These are phyloP conservation scores for Madurella fahalii DNA, from an alignment of 2,329 filamentous ascomycete genomes.

Conservation along the genomic window DNA sequence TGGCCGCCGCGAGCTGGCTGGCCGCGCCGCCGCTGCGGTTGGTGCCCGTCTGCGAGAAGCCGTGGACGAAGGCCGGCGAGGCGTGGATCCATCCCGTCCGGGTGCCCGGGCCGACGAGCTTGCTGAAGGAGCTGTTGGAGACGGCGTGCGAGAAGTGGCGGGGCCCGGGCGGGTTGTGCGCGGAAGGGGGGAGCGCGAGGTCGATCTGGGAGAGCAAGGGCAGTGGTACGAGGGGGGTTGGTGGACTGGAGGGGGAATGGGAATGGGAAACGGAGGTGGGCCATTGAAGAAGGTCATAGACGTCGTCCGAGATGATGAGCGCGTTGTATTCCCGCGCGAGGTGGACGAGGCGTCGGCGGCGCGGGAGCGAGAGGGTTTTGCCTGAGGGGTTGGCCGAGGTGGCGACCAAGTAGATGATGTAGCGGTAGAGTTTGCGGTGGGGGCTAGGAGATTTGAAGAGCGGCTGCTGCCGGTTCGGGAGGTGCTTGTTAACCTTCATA, in stretches of 20 bases:
- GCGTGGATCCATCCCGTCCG: slow-evolving; percentile 87
- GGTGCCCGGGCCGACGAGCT: slow-evolving; percentile 76
- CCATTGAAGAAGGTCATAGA: slow-evolving; percentile 93
- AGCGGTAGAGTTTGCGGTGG: slow-evolving; percentile 74
- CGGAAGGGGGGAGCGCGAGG: slow-evolving; percentile 54
- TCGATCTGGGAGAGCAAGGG: slow-evolving; percentile 80
- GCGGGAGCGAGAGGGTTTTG: slow-evolving; percentile 68
- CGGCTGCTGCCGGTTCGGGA: slow-evolving; percentile 24
- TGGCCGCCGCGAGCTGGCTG: slow-evolving; percentile 46
- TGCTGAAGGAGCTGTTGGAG: slow-evolving; percentile 87
- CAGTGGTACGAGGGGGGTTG: slow-evolving; percentile 43
- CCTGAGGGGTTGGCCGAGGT: slow-evolving; percentile 87
- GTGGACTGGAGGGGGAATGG: slow-evolving; percentile 28
- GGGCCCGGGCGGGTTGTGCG: slow-evolving; percentile 42
- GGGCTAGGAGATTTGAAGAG: slow-evolving; percentile 52
- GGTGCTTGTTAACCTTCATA: too few relatives aligned
- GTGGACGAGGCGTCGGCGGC: slow-evolving; percentile 65
- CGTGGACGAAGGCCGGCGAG: slow-evolving; percentile 50
- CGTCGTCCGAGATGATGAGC: slow-evolving; percentile 83
- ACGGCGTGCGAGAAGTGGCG: slow-evolving; percentile 69
- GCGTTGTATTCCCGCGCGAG: slow-evolving; percentile 76
- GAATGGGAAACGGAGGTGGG: slow-evolving; percentile 30
- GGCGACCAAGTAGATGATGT: slow-evolving; percentile 84
- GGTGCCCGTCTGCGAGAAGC: slow-evolving; percentile 50
- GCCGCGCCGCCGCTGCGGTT: slow-evolving; percentile 56